Evolutionary conservation across 768 basidiomycete species (phyloP), one percentile per base, ranked within the genome.

Genomic region (Chalciporus pseudorubinellus): DNA sequence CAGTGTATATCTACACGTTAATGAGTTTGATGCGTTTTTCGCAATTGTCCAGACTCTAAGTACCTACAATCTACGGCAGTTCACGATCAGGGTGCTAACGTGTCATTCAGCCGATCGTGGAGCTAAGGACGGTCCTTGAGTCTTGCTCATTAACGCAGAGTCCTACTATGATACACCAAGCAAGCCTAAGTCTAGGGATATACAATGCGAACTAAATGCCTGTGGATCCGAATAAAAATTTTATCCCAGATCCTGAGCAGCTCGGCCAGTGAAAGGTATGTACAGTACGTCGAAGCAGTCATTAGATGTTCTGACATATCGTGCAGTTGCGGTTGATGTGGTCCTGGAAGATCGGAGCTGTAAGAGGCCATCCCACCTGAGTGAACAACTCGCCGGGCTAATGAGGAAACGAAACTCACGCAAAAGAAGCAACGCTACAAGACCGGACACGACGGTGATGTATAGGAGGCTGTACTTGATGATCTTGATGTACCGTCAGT

Each of bases 391-490:
- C n/a, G 18, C 3, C 18, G 45, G 38, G 20, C 8, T 58, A 41
- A 46, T 62, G 9, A 51, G 8, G 10, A 46, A 14, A 24, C 2
- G 14, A 45, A 16, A 82, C 90, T 60, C 75, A 93, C 91, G 91
- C 62, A 92, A 67, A 55, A 84, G 78, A 61, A 98, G 82, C 67
- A 98, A 75, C 19, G 93, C 86, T 34, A 88, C 87, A 51, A 97
- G 78, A 45, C 84, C 67, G 28, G 86, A 80, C 51, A 94, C 78
- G 67, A 95, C 79, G 44, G 89, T 49, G 50, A 86, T 63, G 72
- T 95, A 98, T 26, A 95, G 76, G 49, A 93, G 53, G 18, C 91
- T 86, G 69, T 95, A 95, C 69, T 91, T 93, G 65, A 90, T 72
- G 61, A 92, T 79, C 85, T 87, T 59, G 0, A n/a, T n/a, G 38